These are phyloP conservation scores for Aspergillus leporis DNA, from an alignment of 495 filamentous ascomycete species.

Conservation along the genomic window DNA sequence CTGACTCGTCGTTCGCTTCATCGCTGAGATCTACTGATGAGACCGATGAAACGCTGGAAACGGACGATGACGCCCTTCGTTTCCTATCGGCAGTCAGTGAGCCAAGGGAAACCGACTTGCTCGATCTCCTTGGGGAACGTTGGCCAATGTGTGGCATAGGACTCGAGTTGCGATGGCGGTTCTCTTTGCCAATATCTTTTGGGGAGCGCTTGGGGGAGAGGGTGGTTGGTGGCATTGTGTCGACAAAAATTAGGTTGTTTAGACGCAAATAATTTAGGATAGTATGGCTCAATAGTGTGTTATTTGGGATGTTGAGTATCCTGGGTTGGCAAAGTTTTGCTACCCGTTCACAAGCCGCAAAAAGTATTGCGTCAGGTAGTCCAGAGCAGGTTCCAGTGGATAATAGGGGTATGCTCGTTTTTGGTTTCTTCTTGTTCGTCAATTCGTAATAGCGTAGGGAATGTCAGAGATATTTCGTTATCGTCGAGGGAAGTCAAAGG, in stretches of 20 bases:
- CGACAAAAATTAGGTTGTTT: conserved; percentile 13
- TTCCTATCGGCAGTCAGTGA: conserved; percentile 31
- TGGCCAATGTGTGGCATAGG: conserved; percentile 26
- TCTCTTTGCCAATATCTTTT: conserved; percentile 30
- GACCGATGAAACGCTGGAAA: conserved; percentile 47
- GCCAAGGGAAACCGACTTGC: conserved; percentile 25
- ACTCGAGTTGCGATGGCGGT: conserved; percentile 25
- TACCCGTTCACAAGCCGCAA: conserved; percentile 19
- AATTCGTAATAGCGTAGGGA: conserved; percentile 18
- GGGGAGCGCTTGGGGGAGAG: conserved; percentile 35
- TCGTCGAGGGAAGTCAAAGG: conserved; percentile 12
- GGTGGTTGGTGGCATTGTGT: conserved; percentile 31
- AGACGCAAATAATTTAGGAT: conserved; percentile 1
- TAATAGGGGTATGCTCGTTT: conserved; percentile 3
- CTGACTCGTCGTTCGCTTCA: conserved; percentile 43
- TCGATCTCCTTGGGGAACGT: conserved; percentile 30
- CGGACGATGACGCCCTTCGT: conserved; percentile 41
- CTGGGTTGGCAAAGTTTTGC: conserved; percentile 23
- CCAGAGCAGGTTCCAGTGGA: conserved; percentile 1
- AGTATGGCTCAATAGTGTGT: conserved; percentile 5
- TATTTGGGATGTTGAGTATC: background rate
- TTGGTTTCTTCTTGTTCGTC: conserved; percentile 10
- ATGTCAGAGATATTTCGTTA: conserved; percentile 8
- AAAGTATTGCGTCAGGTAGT: conserved; percentile 26
- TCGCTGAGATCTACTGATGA: conserved; percentile 43